Base-by-base conservation (phyloP, 1,284 basidiomycete species). In the Acaromyces ingoldii region DNA sequence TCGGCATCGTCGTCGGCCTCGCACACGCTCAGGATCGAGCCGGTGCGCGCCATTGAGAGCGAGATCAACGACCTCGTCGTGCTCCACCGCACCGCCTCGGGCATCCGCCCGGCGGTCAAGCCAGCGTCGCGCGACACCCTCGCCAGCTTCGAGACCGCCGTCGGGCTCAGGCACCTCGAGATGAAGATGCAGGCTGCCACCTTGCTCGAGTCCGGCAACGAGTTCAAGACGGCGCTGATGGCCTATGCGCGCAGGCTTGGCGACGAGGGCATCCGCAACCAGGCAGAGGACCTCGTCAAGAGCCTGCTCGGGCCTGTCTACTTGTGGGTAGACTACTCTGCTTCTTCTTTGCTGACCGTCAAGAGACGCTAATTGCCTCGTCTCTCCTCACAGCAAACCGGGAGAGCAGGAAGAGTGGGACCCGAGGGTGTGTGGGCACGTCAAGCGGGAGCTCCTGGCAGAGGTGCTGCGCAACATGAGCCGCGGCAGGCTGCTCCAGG, bases 261-360 rank as follows among this genome's bases (percentile, higher is more conserved):
- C 17, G 67, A 72, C n/a, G 66, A 74, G 38, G 71, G 70, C 0
- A 62, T 74, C 43, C 57, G 60, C 24, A 65, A 60, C 19, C 67
- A 70, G 34, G 70, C 65, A 2, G 71, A 74, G 41, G 72, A 75
- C 21, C 51, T 75, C 39, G 55, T 68, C 54, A 63, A 60, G 44
- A 58, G 56, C 31, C 48, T 75, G 25, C 57, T 72, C 9, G 72
- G 72, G 2, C 72, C 72, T 1, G 58, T 74, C 34, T 74, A 74
- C 57, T 67, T 65, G 50, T 56, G 42, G 41, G 54, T 55, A 13
- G 21, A 22, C 24, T 17, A 34, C 10, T 17, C 13, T 34, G 13
- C 2, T 34, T 34, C 13, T 13, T 34, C 33, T 34, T 13, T 30
- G 29, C 29, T 7, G 29, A 7, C 7, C 29, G 29, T 6, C 29